Evolutionary conservation across 139 green algal genomes (phyloP).

Genomic region (Volvox reticuliferus): DNA sequence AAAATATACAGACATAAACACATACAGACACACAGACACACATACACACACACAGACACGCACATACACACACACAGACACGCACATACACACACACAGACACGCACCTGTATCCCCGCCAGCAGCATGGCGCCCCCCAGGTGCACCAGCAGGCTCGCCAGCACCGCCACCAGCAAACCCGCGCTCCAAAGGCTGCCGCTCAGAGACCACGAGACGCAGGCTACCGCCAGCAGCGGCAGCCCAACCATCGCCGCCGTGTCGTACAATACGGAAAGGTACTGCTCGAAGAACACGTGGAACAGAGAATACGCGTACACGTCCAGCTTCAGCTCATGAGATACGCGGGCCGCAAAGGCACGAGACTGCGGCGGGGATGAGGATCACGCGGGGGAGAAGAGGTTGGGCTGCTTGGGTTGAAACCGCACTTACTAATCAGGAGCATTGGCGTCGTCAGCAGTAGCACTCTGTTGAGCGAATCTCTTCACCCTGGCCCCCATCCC

Average conservation of each 20-base stretch:
- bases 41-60: too few species aligned
- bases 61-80: neutral
- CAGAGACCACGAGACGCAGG: conserved; percentile 44
- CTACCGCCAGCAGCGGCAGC: conserved; percentile 57
- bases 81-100: neutral
- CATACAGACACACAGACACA: too few species aligned
- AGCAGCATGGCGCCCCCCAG: conserved; percentile 84
- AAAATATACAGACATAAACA: too few species aligned
- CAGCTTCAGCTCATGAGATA: conserved; percentile 66
- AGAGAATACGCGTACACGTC: conserved; percentile 90
- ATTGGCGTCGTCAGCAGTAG: too few species aligned
- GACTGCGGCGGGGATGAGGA: neutral
- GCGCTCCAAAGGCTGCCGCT: conserved; percentile 69
- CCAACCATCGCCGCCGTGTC: conserved; percentile 55
- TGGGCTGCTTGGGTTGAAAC: neutral
- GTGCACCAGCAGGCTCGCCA: conserved; percentile 82
- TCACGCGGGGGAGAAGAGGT: neutral
- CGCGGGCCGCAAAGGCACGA: conserved; percentile 34
- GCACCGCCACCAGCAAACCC: conserved; percentile 67
- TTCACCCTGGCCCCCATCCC: too few species aligned
- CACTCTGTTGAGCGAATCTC: too few species aligned
- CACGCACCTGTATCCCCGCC: conserved; percentile 77
- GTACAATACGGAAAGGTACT: conserved; percentile 77
- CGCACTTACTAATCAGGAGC: too few species aligned
- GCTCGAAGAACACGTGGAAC: conserved; percentile 97